Conservation (phyloP, 192 early-diverging fungal genomes). For the Linnemannia zychae region DNA sequence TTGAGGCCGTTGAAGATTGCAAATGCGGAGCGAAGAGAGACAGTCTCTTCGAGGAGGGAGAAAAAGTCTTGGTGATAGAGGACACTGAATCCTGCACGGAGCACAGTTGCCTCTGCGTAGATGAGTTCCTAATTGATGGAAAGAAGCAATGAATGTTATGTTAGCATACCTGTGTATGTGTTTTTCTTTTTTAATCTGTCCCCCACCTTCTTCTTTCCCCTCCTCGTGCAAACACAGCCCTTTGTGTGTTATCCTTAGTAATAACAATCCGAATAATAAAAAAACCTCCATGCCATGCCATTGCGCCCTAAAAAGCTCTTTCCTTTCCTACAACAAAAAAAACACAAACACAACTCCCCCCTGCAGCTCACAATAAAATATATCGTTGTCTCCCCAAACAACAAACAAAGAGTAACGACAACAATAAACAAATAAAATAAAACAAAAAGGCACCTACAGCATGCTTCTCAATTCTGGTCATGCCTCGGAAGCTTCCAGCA, state of each 20-base stretch:
- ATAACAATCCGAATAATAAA: constrained; percentile 14
- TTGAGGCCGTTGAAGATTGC: constrained; percentile 71
- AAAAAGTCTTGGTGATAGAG: constrained; percentile 82
- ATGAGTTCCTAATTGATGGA: constrained; percentile 73
- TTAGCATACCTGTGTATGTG: background rate
- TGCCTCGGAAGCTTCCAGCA: constrained; percentile 56
- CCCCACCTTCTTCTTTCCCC: background rate
- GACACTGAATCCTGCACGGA: constrained; percentile 81
- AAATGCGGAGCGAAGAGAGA: constrained; percentile 79
- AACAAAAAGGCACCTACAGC: constrained; percentile 56
- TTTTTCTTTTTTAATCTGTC: background rate
- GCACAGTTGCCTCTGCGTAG: constrained; percentile 80
- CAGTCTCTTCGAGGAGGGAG: constrained; percentile 80
- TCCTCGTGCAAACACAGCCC: constrained; percentile 3
- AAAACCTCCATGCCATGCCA: background rate
- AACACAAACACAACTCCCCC: background rate
- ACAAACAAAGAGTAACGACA: background rate
- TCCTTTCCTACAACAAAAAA: background rate
- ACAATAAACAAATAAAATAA: background rate
- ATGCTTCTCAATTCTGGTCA: constrained; percentile 73
- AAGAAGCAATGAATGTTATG: background rate
- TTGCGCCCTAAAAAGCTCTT: background rate
- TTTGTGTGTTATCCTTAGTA: background rate
- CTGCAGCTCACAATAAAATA: constrained; percentile 9
- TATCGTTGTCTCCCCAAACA: background rate